Evolutionary conservation across 345 rosid genomes (phyloP), one percentile per base, ranked within the genome.

Genomic region (Boechera stricta): DNA sequence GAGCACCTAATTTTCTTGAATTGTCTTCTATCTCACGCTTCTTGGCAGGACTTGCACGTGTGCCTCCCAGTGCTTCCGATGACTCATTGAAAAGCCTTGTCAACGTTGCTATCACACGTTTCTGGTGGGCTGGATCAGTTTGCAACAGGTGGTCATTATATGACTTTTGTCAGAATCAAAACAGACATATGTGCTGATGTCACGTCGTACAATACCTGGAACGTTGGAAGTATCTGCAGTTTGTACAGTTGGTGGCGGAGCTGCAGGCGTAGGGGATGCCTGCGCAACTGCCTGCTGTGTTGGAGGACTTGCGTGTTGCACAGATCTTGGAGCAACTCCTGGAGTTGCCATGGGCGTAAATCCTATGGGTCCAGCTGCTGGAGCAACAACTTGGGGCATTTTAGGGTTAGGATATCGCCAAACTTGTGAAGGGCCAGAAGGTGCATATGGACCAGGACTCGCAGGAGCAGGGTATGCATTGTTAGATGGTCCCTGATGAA

Each of bases 21-120:
- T 90, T 93, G 72, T 96, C 99, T 79, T 93, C 99, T 72, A 93
- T 96, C 87, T 96, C 98, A 13, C 97, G 96, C 82, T 88, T 93
- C 85, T 83, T 90, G 11, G 87, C 86, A n/a, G 92, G 88, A 80
- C 88, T 91, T 77, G 97, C 98, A 76, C 93, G 97, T 48, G 93
- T 49, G 18, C 97, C 99, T 71, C 99, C 99, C 79, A 89, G 73
- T 60, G 96, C 97, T 79, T 93, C 96, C 35, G 97, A 87, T 73
- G 99, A 91, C 96, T 96, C 98, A 10, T 85, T 86, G 80, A 85
- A 96, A n/a, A 96, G 92, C 85, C 97, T 89, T 16, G 92, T 87
- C 87, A 96, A 77, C 32, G 98, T 91, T 60, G 82, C 72, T 67
- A 91, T 81, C 68, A 93, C 90, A 69, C 90, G 85, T 78, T 78